phyloP scores from a whole-genome alignment of 2,329 filamentous ascomycete species.

The Kalaharituber pfeilii region DNA sequence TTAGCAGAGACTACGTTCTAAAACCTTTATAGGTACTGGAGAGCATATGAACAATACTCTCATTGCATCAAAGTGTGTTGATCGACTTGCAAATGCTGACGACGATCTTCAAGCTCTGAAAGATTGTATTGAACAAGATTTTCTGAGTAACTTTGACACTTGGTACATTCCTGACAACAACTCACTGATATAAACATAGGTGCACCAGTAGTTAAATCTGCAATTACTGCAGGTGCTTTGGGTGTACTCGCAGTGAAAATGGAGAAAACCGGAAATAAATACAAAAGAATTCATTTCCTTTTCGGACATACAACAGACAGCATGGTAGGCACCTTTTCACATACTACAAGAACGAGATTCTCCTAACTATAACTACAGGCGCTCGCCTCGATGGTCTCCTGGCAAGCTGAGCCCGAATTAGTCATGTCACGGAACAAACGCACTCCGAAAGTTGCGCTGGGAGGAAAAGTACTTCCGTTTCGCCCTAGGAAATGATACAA shows the following conservation, averaged over 20 bases:
- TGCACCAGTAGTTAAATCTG: constrained; percentile 62
- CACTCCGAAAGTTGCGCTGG: constrained; percentile 21
- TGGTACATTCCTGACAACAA: no score
- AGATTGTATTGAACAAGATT: constrained; percentile 69
- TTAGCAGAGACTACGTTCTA: no score
- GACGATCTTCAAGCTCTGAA: constrained; percentile 59
- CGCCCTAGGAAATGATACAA: neutral
- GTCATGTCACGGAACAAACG: constrained; percentile 61
- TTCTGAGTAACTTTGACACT: no score
- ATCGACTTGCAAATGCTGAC: constrained; percentile 57
- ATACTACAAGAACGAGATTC: neutral
- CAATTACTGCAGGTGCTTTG: constrained; percentile 70
- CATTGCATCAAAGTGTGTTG: constrained; percentile 75
- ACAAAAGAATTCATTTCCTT: constrained; percentile 47
- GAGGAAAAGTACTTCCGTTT: constrained; percentile 15
- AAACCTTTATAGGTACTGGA: constrained; percentile 67
- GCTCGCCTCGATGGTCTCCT: constrained; percentile 70
- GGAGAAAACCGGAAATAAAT: constrained; percentile 49
- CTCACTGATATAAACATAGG: no score
- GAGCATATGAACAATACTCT: constrained; percentile 90
- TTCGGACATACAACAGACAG: constrained; percentile 94
- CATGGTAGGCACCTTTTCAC: constrained; percentile 33
- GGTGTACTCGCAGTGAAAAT: constrained; percentile 72
- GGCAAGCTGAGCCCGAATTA: constrained; percentile 55
- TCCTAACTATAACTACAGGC: constrained; percentile 36